Evolutionary conservation across 2,329 filamentous ascomycete genomes (phyloP).

Genomic region (Diaporthe citriasiana): DNA sequence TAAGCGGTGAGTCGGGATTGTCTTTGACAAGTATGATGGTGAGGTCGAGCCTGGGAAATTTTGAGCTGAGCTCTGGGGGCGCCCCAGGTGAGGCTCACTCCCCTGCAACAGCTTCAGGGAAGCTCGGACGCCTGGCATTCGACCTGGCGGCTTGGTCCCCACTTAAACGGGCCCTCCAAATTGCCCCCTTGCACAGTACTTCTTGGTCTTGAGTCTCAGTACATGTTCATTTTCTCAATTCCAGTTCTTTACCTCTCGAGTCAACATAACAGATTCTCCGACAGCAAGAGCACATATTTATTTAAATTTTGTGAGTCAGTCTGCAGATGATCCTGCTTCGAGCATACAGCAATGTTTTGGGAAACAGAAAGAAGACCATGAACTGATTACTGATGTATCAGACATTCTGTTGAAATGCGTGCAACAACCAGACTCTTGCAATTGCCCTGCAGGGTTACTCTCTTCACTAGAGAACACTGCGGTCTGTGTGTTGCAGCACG

Average conservation of each 20-base stretch:
- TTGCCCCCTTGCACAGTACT: background rate
- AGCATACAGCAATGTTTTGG: background rate
- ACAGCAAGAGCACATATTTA: background rate
- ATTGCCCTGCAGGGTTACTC: constrained; percentile 74
- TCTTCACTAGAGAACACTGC: constrained; percentile 82
- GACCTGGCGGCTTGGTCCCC: constrained; percentile 12
- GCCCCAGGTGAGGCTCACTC: constrained; percentile 33
- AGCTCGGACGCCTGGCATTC: constrained; percentile 18
- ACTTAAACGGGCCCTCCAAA: constrained; percentile 36
- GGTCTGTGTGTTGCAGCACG: constrained; percentile 79
- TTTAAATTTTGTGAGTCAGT: background rate
- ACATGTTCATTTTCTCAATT: background rate
- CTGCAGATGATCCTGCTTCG: background rate
- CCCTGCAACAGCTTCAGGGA: constrained; percentile 38
- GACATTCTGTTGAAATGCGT: constrained; percentile 59
- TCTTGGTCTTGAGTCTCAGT: background rate
- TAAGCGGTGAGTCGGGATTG: constrained; percentile 16
- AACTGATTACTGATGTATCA: background rate
- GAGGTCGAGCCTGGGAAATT: constrained; percentile 35
- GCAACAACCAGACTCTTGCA: constrained; percentile 64
- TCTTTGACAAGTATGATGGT: constrained; percentile 23
- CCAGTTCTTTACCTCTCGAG: background rate
- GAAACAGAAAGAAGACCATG: background rate
- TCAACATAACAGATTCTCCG: no score
- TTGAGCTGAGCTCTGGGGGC: constrained; percentile 24